Base-by-base conservation (phyloP, 2,329 filamentous ascomycete genomes). In the Paraphoma sp. region DNA sequence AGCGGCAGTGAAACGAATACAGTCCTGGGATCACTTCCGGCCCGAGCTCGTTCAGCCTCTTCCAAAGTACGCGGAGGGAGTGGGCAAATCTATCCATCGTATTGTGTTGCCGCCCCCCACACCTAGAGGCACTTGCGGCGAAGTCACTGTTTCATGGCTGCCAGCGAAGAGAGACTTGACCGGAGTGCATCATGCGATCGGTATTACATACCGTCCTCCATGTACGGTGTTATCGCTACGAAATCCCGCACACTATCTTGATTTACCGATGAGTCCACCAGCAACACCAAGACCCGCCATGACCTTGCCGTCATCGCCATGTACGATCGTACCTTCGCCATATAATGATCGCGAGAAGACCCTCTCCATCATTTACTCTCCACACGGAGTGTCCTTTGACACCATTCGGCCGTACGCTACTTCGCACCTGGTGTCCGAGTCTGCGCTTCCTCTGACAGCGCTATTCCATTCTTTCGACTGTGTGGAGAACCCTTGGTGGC, bases 81-180 rank as follows among this genome's bases (percentile, higher is more conserved):
- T 78, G 36, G 69, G 67, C 2, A 66, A 71, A 33, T 78, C 78
- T 6, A 67, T 84, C 43, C 70, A 80, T 60, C 74, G 80, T 42
- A 77, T 91, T 8, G 76, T 81, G 0, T 78, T 92, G 4, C 84
- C 85, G 2, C 74, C 87, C 0, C 72, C 83, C 23, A 77, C 81
- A 2, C 74, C 81, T 0, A 80, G 81, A 23, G 87, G 85, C 5
- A 76, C 80, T 12, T 78, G 82, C 8, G 89, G 89, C 16, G 88
- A 92, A 76, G 82, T 91, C n/a, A 91, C 88, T 0, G 80, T 92
- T n/a, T 81, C 88, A 1, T 87, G 87, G 71, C 83, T 92, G 30
- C 79, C 84, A 0, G 85, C 87, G 51, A 86, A 84, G 67, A 75
- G 80, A 46, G 87, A 90, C 65, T 65, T 87, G 4, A 85, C 84